Conservation (phyloP, 2,329 filamentous ascomycete species). For the Sporothrix phasma region DNA sequence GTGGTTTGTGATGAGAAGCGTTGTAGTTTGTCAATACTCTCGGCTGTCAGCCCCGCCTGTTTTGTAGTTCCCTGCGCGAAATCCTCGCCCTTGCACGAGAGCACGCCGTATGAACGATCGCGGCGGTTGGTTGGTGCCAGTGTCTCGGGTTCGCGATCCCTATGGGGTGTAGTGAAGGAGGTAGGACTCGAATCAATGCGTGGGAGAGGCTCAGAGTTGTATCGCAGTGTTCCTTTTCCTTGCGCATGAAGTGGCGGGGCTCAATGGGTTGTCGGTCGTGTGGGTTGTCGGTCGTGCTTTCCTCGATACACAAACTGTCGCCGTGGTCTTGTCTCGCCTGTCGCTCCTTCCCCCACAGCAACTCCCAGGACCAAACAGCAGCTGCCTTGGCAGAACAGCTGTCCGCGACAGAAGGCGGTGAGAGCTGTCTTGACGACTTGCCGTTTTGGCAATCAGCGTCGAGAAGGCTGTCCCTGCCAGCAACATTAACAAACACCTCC, state of each 20-base stretch:
- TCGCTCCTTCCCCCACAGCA: constrained; percentile 1
- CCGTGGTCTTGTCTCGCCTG: neutral
- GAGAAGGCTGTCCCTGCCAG: neutral
- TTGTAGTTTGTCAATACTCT: neutral
- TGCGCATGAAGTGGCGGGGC: neutral
- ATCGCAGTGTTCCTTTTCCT: neutral
- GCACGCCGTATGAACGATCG: neutral
- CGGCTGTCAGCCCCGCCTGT: neutral
- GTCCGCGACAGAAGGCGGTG: constrained; percentile 12
- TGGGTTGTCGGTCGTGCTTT: neutral
- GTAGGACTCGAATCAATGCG: neutral
- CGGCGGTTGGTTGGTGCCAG: neutral
- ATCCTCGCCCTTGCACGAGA: neutral
- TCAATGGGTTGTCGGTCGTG: too few relatives aligned
- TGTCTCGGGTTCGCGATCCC: neutral
- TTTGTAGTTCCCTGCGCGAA: neutral
- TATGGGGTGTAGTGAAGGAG: neutral
- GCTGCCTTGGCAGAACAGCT: constrained; percentile 13
- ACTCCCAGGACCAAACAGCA: neutral
- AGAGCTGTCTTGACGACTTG: constrained; percentile 3
- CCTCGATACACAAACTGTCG: neutral
- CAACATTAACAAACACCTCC: neutral
- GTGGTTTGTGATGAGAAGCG: too few relatives aligned
- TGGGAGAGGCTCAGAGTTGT: neutral
- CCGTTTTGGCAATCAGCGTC: neutral